A percentile compares a stretch with the other conserved stretches of the same genome.
phyloP scores from a whole-genome alignment of 345 rosid genomes.

The Triadica sebifera region DNA sequence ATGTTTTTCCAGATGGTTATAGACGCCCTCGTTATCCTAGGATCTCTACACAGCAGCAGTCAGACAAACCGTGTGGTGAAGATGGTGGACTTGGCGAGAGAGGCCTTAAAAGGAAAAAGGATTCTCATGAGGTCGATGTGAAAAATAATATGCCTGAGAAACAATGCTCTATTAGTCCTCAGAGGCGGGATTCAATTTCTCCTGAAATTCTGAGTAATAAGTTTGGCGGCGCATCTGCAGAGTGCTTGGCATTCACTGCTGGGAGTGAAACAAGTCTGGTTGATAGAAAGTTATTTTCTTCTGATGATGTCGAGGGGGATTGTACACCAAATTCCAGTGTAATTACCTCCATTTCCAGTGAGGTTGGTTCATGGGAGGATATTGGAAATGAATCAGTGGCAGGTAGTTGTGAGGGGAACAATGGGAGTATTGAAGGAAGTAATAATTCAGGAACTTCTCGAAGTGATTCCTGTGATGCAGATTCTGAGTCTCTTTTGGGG shows the following conservation, averaged over 20 bases:
- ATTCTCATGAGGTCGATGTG: conserved; percentile 23
- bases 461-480: conserved; percentile 49
- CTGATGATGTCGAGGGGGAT: conserved; percentile 14
- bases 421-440: conserved; percentile 45
- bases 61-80: conserved; percentile 29
- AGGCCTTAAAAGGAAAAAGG: conserved; percentile 46
- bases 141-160: conserved; percentile 28
- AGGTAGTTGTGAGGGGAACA: conserved; percentile 41
- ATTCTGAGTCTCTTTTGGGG: conserved; percentile 32
- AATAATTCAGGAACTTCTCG: conserved; percentile 32
- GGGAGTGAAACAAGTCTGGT: background rate
- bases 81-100: conserved; percentile 33
- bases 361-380: conserved; percentile 40
- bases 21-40: conserved; percentile 34
- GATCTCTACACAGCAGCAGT: conserved; percentile 23
- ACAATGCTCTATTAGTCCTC: conserved; percentile 33
- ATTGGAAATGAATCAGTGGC: conserved; percentile 34
- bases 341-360: conserved; percentile 26
- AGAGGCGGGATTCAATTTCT: conserved; percentile 28
- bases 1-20: conserved; percentile 52
- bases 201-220: conserved; percentile 30
- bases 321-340: conserved; percentile 33
- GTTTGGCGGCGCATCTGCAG: conserved; percentile 9
- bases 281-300: conserved; percentile 7
- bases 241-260: background rate